Conservation (phyloP, 345 rosid species). For the Salix udensis region DNA sequence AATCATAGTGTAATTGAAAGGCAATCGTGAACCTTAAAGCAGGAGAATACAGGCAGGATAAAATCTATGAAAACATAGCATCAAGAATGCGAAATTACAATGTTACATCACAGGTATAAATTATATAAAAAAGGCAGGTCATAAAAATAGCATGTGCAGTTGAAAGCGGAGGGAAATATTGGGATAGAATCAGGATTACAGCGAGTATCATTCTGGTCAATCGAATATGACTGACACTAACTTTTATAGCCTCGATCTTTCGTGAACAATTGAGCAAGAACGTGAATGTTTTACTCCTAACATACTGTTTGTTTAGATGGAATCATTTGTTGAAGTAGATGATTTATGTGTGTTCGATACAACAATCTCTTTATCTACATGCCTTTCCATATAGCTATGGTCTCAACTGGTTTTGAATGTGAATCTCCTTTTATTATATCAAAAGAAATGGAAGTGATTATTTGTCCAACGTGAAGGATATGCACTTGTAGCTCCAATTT, state of each 20-base stretch:
- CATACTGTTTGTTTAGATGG: background rate
- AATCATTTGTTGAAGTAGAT: background rate
- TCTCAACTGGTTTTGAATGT: background rate
- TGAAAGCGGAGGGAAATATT: background rate
- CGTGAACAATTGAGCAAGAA: background rate
- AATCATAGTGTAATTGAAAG: background rate
- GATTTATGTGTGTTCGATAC: background rate
- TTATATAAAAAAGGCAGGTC: background rate
- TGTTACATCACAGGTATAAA: background rate
- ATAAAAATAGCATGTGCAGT: background rate
- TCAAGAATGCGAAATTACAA: background rate
- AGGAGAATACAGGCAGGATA: background rate
- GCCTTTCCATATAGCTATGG: background rate
- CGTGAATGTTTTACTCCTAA: background rate
- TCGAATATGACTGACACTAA: background rate
- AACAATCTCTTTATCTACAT: background rate
- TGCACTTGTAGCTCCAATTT: constrained; percentile 75
- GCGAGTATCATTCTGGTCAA: background rate
- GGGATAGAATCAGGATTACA: background rate
- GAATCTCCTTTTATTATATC: background rate
- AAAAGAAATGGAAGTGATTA: background rate
- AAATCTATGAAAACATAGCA: background rate
- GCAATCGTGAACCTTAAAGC: background rate
- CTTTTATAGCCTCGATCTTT: background rate
- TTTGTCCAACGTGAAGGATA: background rate